Evolutionary conservation across 2,329 filamentous ascomycete genomes (phyloP), one percentile per base, ranked within the genome.

Genomic region (Cercospora sp.): DNA sequence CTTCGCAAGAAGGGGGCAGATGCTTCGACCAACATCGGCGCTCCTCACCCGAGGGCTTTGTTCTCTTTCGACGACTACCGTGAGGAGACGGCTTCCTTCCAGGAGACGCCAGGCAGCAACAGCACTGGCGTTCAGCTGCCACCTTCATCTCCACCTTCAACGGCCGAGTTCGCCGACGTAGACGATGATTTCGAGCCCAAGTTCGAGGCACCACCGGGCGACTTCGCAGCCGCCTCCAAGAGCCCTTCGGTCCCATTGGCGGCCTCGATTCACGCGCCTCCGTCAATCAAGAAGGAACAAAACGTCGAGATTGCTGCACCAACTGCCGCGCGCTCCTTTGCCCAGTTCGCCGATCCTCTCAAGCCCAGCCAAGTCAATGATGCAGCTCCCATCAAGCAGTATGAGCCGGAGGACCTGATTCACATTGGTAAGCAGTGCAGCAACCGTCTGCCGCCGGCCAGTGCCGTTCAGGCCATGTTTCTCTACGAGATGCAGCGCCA

Each of bases 401-500:
- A 66, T 26, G 24, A 53, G 26, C 6, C 55, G 13, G 30, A 66
- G 12, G 63, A 66, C 40, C 57, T 66, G 16, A 21, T 60, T 5
- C 28, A n/a, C 43, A 72, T 77, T 34, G 70, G 73, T 9, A 58
- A 65, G 24, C 60, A 55, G 51, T 74, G 72, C 66, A 53, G 60
- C 49, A 65, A 64, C 13, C 72, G 69, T 21, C 67, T 76, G 0
- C 75, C 75, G 13, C 75, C 75, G 16, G 70, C 74, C 3, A 71
- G 70, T 32, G 66, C 72, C 13, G 60, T 75, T 3, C 69, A 74
- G 24, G 71, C 70, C 21, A 77, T 77, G 74, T 73, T 74, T 32
- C 51, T 72, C 57, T 77, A 77, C 65, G 75, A 77, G 66, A 64
- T 76, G 43, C 68, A 74, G 34, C 74, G 76, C 28, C 45, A 73